These are phyloP conservation scores for Psidium guajava DNA, from an alignment of 345 rosid genomes.

Conservation along the genomic window DNA sequence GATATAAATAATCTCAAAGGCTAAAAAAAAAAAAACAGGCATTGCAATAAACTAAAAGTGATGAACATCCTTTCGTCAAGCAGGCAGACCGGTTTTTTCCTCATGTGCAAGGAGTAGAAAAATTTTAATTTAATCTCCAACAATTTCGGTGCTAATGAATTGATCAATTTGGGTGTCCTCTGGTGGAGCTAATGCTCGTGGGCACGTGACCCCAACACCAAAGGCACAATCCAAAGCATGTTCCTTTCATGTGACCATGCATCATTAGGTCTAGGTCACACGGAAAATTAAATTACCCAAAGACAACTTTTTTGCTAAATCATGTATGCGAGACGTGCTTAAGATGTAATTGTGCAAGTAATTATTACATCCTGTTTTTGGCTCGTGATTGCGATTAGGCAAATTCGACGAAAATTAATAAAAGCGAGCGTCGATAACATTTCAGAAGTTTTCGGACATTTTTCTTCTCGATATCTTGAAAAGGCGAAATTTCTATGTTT, in stretches of 20 bases:
- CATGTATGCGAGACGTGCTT: not conserved
- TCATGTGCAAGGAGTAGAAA: not conserved
- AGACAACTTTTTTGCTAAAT: not conserved
- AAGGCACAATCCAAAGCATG: not conserved
- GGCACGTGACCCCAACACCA: not conserved
- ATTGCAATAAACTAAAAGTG: not conserved
- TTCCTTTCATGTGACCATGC: not conserved
- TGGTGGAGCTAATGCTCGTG: not conserved
- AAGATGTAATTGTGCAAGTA: not conserved
- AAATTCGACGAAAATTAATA: not conserved
- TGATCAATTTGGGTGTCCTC: not conserved
- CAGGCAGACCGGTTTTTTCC: not conserved
- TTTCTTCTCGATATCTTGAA: not conserved
- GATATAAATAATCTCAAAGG: not conserved
- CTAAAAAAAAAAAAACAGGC: not conserved
- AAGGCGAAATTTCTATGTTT: not conserved
- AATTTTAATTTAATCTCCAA: not conserved
- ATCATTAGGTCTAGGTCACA: not conserved
- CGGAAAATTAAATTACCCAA: not conserved
- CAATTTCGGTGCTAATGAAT: not conserved
- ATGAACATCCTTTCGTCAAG: not conserved
- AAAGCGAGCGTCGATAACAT: not conserved
- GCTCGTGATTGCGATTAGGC: not conserved
- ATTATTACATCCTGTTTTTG: not conserved
- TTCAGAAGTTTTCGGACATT: not conserved